A percentile compares a stretch with the other conserved stretches of the same genome.
These are phyloP conservation scores for Brachypodium distachyon DNA, from an alignment of 202 grass and related monocot genomes.

Conservation along the genomic window DNA sequence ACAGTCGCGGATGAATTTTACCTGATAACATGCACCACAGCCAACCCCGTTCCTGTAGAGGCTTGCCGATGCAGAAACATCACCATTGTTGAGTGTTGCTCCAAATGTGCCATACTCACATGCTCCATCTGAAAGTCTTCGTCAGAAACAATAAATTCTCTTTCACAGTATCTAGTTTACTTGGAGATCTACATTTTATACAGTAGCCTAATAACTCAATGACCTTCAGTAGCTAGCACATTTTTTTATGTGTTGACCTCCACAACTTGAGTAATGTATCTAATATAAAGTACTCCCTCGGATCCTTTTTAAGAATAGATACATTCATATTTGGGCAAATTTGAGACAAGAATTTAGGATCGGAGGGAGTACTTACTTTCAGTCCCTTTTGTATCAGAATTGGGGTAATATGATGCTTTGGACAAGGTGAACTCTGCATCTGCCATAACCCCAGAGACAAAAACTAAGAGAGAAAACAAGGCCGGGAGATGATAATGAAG, in stretches of 20 bases:
- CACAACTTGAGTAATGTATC: neutral
- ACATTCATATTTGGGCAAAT: too few relatives aligned
- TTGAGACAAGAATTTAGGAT: too few relatives aligned
- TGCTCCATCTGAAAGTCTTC: slow-evolving; percentile 35
- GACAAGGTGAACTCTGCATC: slow-evolving; percentile 39
- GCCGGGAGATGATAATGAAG: neutral
- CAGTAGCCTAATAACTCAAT: neutral
- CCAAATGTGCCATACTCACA: slow-evolving; percentile 40
- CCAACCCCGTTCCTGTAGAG: slow-evolving; percentile 61
- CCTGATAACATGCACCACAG: slow-evolving; percentile 66
- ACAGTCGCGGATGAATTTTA: slow-evolving; percentile 14
- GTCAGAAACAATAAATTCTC: neutral
- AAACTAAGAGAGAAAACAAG: neutral
- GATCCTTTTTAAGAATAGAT: too few relatives aligned
- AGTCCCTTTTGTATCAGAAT: slow-evolving; percentile 32
- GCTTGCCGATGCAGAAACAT: slow-evolving; percentile 48
- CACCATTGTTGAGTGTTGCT: slow-evolving; percentile 38
- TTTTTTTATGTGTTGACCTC: neutral
- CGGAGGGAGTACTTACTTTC: slow-evolving; percentile 52
- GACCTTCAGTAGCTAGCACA: neutral
- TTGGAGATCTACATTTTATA: neutral
- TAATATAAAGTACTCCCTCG: too few relatives aligned
- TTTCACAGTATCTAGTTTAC: neutral
- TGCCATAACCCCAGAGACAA: slow-evolving; percentile 13
- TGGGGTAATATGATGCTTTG: slow-evolving; percentile 53